Evolutionary conservation across 2,329 filamentous ascomycete genomes (phyloP), one percentile per base, ranked within the genome.

Genomic region (Pseudovirgaria hyperparasitica): DNA sequence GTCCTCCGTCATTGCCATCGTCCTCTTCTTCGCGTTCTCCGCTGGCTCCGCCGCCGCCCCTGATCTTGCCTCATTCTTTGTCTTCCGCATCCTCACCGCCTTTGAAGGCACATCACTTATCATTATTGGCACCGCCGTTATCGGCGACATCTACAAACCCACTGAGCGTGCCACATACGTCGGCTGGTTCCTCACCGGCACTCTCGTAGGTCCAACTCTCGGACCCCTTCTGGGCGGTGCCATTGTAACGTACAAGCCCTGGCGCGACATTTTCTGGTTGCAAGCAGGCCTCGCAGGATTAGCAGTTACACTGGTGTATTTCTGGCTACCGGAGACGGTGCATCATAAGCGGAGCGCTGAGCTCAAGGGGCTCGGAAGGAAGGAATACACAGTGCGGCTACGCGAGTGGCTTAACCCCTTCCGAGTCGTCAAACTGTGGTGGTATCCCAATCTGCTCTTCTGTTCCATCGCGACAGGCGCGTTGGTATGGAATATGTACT

Each of bases 181-280:
- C 8, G 72, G 76, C 1, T 85, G 75, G 73, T 82, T 82, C 41
- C 49, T 82, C 20, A 71, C 66, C 0, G 78, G 78, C 0, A 81
- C 75, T 0, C 57, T 85, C 0, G 70, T 82, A 23, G 80, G 79
- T 0, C 79, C 80, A 5, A 47, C 49, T 5, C 22, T 53, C 16
- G 77, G 79, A 2, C 70, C 72, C 1, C 79, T 82, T 40, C 59
- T 85, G 7, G 72, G 80, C 29, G 81, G 79, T 14, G 72, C 84
- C 23, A 81, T 87, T 26, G 76, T 85, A 10, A 85, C 78, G 0
- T 84, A 72, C 50, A 62, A 65, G 5, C 68, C 64, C 2, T 87
- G 81, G 81, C 65, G 77, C 11, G 68, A 70, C 22, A 82, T 85
- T 28, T 85, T 84, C 55, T 85, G 77, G 73, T 58, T 86, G 1